A percentile compares a stretch with the other conserved stretches of the same genome.
Conservation (phyloP, 352 stramenopile species). For the Phytophthora sp. region DNA sequence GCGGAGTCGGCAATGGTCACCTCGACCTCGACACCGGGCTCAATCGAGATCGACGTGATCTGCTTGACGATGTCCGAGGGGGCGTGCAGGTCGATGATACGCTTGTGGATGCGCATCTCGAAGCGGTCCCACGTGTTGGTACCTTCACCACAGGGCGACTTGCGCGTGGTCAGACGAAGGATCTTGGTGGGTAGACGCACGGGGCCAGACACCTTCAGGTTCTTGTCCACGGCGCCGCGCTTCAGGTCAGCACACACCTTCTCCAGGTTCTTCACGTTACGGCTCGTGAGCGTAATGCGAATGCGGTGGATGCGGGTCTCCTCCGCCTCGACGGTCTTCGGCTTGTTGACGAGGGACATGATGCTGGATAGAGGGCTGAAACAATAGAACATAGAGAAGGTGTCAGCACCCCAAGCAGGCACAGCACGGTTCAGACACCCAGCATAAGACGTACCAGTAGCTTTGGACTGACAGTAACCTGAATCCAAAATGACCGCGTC, state of each 20-base stretch:
- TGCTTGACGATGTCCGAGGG: constrained; percentile 99
- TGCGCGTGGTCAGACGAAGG: constrained; percentile 98
- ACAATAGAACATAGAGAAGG: constrained; percentile 2
- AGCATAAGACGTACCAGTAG: constrained; percentile 62
- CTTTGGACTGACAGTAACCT: constrained; percentile 90
- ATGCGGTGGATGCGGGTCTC: constrained; percentile 95
- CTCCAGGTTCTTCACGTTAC: constrained; percentile 99
- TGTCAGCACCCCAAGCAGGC: constrained; percentile 18
- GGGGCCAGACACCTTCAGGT: constrained; percentile 98
- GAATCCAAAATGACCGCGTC: constrained; percentile 83
- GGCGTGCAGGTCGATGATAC: constrained; percentile 99
- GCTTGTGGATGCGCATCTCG: constrained; percentile 99
- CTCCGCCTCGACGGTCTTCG: constrained; percentile 86
- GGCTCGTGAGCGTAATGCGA: constrained; percentile 99
- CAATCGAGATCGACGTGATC: constrained; percentile 99
- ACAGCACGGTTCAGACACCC: background rate
- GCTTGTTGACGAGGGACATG: constrained; percentile 90
- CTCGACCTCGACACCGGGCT: constrained; percentile 99
- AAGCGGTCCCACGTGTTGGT: constrained; percentile 99
- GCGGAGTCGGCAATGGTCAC: constrained; percentile 96
- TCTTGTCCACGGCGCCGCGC: constrained; percentile 97
- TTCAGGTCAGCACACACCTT: constrained; percentile 99
- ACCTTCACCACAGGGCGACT: constrained; percentile 98
- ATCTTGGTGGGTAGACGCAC: constrained; percentile 99
- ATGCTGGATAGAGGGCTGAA: constrained; percentile 84